These are phyloP conservation scores for Aspergillus bridgeri DNA, from an alignment of 495 filamentous ascomycete genomes.

Conservation along the genomic window DNA sequence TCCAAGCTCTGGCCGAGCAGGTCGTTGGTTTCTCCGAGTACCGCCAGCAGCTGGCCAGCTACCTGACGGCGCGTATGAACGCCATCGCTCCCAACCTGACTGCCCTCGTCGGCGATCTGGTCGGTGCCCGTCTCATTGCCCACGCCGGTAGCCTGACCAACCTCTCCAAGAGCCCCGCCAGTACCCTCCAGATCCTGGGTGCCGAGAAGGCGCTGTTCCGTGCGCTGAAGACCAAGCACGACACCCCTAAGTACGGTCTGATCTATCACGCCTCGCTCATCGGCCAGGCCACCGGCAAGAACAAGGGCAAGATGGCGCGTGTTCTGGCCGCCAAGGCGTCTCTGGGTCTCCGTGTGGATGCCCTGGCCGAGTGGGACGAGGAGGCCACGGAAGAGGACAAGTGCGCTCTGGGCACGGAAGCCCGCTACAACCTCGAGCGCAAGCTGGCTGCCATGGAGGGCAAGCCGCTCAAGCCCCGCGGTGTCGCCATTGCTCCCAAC, in stretches of 20 bases:
- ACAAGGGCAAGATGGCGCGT: conserved; percentile 99
- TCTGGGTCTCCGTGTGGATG: conserved; percentile 88
- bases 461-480: conserved; percentile 77
- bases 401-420: conserved; percentile 66
- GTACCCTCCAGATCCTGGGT: conserved; percentile 95
- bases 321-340: conserved; percentile 92
- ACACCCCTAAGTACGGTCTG: conserved; percentile 98
- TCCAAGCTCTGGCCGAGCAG: conserved; percentile 84
- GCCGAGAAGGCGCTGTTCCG: conserved; percentile 99
- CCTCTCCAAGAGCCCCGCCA: conserved; percentile 93
- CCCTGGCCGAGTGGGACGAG: conserved; percentile 76
- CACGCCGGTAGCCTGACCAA: conserved; percentile 94
- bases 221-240: conserved; percentile 97
- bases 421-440: conserved; percentile 77
- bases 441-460: conserved; percentile 83
- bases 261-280: conserved; percentile 98
- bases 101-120: conserved; percentile 86
- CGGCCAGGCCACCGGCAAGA: conserved; percentile 92
- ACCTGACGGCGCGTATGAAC: conserved; percentile 89
- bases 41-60: conserved; percentile 79
- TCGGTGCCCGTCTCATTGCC: conserved; percentile 92
- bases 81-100: conserved; percentile 97
- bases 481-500: conserved; percentile 71
- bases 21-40: conserved; percentile 90
- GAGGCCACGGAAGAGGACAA: conserved; percentile 85